A percentile compares a stretch with the other conserved stretches of the same genome.
phyloP scores from a whole-genome alignment of 1,284 basidiomycete species.

The Trametes versicolor region DNA sequence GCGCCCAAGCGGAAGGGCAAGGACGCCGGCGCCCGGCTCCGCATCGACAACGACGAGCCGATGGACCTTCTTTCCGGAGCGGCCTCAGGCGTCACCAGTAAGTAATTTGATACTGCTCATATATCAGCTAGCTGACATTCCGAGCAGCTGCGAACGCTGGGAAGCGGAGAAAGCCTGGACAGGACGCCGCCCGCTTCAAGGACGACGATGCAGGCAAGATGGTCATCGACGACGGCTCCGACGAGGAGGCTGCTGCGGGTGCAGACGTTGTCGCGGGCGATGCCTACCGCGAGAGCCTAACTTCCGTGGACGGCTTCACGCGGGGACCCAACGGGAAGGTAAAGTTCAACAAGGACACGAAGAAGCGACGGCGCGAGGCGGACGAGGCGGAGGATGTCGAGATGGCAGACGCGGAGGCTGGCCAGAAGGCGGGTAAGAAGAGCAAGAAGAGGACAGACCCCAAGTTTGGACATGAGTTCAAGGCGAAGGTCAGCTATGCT shows the following conservation, averaged over 20 bases:
- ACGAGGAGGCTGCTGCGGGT: conserved; percentile 51
- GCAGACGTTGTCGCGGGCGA: conserved; percentile 74
- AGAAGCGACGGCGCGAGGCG: conserved; percentile 78
- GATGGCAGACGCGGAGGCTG: conserved; percentile 65
- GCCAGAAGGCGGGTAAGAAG: conserved; percentile 54
- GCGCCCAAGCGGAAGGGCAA: conserved; percentile 49
- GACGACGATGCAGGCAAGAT: conserved; percentile 91
- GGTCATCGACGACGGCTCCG: conserved; percentile 75
- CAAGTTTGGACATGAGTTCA: conserved; percentile 90
- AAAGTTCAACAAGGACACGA: conserved; percentile 98
- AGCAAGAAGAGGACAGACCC: conserved; percentile 66
- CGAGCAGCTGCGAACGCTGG: conserved; percentile 59
- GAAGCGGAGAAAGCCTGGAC: conserved; percentile 80
- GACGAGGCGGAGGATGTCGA: conserved; percentile 75
- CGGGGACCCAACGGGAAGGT: conserved; percentile 86
- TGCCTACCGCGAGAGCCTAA: conserved; percentile 87
- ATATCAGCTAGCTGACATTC: not conserved
- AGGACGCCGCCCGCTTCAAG: conserved; percentile 90
- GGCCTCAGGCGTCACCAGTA: conserved; percentile 82
- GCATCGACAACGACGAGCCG: conserved; percentile 93
- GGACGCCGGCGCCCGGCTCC: conserved; percentile 69
- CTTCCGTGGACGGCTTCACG: conserved; percentile 89
- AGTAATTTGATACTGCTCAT: conserved; percentile 39
- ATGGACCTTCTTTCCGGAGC: conserved; percentile 94
- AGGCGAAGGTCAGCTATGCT: conserved; percentile 69